Evolutionary conservation across 495 filamentous ascomycete species (phyloP).

Genomic region (Apodospora peruviana): DNA sequence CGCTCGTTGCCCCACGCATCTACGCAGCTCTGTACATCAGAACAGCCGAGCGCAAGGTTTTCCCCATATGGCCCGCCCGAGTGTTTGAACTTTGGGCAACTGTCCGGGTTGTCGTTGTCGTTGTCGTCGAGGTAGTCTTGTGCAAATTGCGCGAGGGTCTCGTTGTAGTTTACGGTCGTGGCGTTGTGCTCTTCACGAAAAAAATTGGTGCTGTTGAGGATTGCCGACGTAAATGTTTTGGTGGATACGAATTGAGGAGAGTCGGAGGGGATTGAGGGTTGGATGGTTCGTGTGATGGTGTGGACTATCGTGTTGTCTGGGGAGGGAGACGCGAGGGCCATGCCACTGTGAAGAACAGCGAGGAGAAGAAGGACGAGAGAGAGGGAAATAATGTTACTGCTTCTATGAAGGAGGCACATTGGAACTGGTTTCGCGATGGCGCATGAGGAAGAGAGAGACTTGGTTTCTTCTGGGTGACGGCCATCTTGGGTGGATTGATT

Average conservation of each 20-base stretch:
- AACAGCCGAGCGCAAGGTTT: slow-evolving; percentile 68
- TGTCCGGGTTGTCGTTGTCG: too few relatives aligned
- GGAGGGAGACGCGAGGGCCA: background rate
- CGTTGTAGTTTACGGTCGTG: slow-evolving; percentile 58
- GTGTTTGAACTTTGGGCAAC: slow-evolving; percentile 58
- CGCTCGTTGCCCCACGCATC: slow-evolving; percentile 65
- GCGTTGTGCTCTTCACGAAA: slow-evolving; percentile 65
- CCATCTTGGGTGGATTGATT: too few relatives aligned
- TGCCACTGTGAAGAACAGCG: too few relatives aligned
- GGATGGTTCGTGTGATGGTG: slow-evolving; percentile 21
- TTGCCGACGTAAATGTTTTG: slow-evolving; percentile 45
- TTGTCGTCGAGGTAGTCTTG: slow-evolving; percentile 19
- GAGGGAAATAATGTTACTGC: too few relatives aligned
- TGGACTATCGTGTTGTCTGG: background rate
- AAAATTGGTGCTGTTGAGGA: slow-evolving; percentile 62
- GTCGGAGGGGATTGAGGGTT: slow-evolving; percentile 22
- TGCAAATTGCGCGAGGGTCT: slow-evolving; percentile 53
- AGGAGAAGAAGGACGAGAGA: too few relatives aligned
- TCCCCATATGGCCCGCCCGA: slow-evolving; percentile 68
- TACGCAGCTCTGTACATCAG: slow-evolving; percentile 53
- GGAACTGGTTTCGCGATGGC: too few relatives aligned
- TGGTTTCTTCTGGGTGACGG: too few relatives aligned
- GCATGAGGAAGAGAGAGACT: too few relatives aligned
- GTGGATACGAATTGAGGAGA: slow-evolving; percentile 44
- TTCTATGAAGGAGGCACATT: too few relatives aligned